Evolutionary conservation across 1,139 yeast species (phyloP).

Genomic region (Kodamaea arcana): DNA sequence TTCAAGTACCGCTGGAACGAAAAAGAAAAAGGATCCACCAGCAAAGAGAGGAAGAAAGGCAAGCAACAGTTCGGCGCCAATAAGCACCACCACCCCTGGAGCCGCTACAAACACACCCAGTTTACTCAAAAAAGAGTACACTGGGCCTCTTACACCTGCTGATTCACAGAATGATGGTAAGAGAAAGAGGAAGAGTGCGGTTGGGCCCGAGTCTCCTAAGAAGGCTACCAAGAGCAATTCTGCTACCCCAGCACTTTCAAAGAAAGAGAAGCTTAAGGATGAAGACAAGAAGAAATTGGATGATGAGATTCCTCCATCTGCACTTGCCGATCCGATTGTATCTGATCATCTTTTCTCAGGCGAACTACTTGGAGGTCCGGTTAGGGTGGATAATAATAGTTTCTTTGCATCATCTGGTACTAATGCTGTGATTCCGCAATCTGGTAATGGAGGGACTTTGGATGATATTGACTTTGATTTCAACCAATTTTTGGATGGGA

Average conservation of each 20-base stretch:
- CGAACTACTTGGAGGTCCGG: slow-evolving; percentile 26
- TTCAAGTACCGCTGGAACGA: slow-evolving; percentile 12
- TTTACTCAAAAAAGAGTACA: slow-evolving; percentile 30
- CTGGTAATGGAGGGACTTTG: slow-evolving; percentile 23
- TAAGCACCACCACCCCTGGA: slow-evolving; percentile 13
- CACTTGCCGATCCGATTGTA: slow-evolving; percentile 20
- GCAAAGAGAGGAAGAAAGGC: slow-evolving; percentile 35
- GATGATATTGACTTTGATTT: slow-evolving; percentile 55
- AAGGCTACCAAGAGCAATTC: slow-evolving; percentile 13
- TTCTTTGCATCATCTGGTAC: slow-evolving; percentile 17
- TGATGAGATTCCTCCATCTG: slow-evolving; percentile 26
- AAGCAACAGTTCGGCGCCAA: slow-evolving; percentile 14
- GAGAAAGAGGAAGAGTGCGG: slow-evolving; percentile 24
- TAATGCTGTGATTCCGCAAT: slow-evolving; percentile 6
- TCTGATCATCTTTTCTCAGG: slow-evolving; percentile 36
- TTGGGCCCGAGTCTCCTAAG: slow-evolving; percentile 33
- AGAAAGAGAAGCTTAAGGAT: slow-evolving; percentile 26
- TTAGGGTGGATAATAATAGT: slow-evolving; percentile 13
- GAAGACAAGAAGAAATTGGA: slow-evolving; percentile 18
- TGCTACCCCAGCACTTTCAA: slow-evolving; percentile 13
- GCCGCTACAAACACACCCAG: slow-evolving; percentile 23
- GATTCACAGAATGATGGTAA: slow-evolving; percentile 29
- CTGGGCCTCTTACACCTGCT: slow-evolving; percentile 43
- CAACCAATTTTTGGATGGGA: slow-evolving; percentile 46
- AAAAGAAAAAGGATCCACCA: slow-evolving; percentile 24